Evolutionary conservation across 1,284 basidiomycete species (phyloP), one percentile per base, ranked within the genome.

Genomic region (Stygiomarasmius scandens): DNA sequence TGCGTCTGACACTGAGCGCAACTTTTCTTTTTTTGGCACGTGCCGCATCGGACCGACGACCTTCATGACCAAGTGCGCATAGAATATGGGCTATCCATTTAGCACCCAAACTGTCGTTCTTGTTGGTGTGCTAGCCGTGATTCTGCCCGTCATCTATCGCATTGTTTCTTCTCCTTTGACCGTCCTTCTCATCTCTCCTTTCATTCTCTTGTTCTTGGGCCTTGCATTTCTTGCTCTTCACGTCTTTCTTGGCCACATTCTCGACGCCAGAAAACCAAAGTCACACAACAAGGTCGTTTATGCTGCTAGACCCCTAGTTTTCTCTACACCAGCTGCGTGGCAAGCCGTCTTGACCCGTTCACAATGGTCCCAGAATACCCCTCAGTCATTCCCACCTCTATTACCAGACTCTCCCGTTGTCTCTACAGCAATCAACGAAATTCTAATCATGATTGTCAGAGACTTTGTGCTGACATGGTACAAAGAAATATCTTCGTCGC

Each of bases 291-390:
- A 71, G 36, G 73, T 85, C 23, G 72, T 74, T 14, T 71, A 73
- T 56, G 84, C 87, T 1, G 84, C 90, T 11, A 80, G 83, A 36
- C 89, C 90, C 0, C 78, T 95, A 49, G 81, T 84, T 2, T 95
- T 96, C 75, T 92, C 92, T 6, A 93, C 92, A 1, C 90, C 92
- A 12, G 93, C 94, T 54, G 93, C 93, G 43, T 96, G 93, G 93
- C 90, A 94, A 67, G 92, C 88, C 0, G 88, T 93, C 43, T 78
- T 92, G 46, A 94, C 85, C 43, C 84, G 92, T 24, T 90, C 89
- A 9, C 84, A 89, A 68, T 96, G 93, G 93, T 91, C 89, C 2
- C 82, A 87, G 65, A 87, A 78, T 66, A 77, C 80, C 10, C 83
- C 83, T 2, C 86, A 85, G 66, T 78, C 81, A n/a, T 77, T 87